These are phyloP conservation scores for Ceratocystis diversiconidia DNA, from an alignment of 2,329 filamentous ascomycete species.

Conservation along the genomic window DNA sequence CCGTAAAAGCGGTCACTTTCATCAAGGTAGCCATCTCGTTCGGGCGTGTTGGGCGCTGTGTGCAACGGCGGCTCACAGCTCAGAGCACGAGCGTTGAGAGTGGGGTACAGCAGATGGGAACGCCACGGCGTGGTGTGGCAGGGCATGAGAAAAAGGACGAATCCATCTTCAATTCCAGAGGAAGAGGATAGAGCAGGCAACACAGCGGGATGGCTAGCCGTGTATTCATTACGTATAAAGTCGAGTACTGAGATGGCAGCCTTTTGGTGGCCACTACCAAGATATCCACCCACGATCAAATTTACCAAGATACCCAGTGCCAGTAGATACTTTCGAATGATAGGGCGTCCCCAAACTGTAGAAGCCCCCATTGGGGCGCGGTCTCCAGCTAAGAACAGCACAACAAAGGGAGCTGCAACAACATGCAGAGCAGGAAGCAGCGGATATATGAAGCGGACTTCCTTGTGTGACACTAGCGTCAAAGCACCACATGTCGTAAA, in stretches of 20 bases:
- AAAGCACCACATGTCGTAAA: conserved; percentile 47
- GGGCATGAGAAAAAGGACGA: conserved; percentile 76
- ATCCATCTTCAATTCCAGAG: conserved; percentile 25
- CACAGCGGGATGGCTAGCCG: conserved; percentile 36
- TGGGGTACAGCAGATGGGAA: conserved; percentile 64
- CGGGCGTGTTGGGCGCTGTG: conserved; percentile 40
- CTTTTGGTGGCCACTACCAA: conserved; percentile 62
- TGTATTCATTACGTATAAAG: conserved; percentile 63
- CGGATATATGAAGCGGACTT: conserved; percentile 93
- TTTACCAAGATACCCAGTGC: conserved; percentile 50
- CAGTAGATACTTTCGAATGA: conserved; percentile 42
- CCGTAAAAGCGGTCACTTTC: conserved; percentile 89
- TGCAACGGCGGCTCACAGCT: conserved; percentile 80
- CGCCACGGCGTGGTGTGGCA: conserved; percentile 96
- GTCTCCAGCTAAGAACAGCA: conserved; percentile 46
- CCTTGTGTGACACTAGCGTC: conserved; percentile 81
- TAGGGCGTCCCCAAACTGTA: conserved; percentile 22
- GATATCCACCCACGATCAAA: conserved; percentile 56
- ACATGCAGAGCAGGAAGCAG: conserved; percentile 77
- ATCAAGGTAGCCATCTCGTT: conserved; percentile 60
- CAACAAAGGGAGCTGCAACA: conserved; percentile 54
- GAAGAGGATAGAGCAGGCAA: conserved; percentile 20
- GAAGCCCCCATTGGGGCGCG: conserved; percentile 22
- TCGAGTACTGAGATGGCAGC: conserved; percentile 61
- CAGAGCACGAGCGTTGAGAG: conserved; percentile 66